A percentile compares a stretch with the other conserved stretches of the same genome.
Evolutionary conservation across 2,329 filamentous ascomycete species (phyloP).

Genomic region (Sclerotinia borealis): DNA sequence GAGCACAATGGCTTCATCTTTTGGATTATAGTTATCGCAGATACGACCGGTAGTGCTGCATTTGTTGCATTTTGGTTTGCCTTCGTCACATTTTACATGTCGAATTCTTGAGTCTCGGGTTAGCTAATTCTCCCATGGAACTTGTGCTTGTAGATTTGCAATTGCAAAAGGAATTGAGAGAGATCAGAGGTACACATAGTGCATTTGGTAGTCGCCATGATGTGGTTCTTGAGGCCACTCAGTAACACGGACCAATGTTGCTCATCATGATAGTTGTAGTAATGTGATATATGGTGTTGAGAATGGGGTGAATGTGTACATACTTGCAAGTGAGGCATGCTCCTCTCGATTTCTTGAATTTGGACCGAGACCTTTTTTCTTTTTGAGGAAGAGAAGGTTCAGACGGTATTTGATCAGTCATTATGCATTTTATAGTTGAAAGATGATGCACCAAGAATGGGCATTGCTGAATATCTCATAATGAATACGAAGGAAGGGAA

Average conservation of each 20-base stretch:
- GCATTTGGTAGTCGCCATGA: conserved; percentile 69
- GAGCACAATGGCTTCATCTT: background rate
- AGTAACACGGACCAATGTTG: conserved; percentile 93
- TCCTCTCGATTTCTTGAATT: conserved; percentile 5
- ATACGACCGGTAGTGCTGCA: conserved; percentile 13
- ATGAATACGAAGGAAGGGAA: background rate
- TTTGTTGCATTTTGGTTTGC: conserved; percentile 17
- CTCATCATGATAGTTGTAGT: conserved; percentile 57
- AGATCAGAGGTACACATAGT: conserved; percentile 70
- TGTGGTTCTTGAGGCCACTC: conserved; percentile 89
- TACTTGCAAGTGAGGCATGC: conserved; percentile 12
- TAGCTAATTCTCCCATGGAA: background rate
- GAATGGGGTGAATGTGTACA: background rate
- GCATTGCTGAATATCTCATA: background rate
- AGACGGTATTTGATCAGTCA: background rate
- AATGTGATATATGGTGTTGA: background rate
- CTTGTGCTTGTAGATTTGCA: background rate
- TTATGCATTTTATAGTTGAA: background rate
- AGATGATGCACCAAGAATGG: background rate
- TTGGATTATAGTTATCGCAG: conserved; percentile 14
- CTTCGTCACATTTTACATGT: conserved; percentile 22
- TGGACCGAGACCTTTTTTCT: conserved; percentile 3
- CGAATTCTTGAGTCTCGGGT: conserved; percentile 8
- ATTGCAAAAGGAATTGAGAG: conserved; percentile 22
- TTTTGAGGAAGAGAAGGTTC: background rate